phyloP scores from a whole-genome alignment of 768 basidiomycete species.

The Collybiopsis confluens region DNA sequence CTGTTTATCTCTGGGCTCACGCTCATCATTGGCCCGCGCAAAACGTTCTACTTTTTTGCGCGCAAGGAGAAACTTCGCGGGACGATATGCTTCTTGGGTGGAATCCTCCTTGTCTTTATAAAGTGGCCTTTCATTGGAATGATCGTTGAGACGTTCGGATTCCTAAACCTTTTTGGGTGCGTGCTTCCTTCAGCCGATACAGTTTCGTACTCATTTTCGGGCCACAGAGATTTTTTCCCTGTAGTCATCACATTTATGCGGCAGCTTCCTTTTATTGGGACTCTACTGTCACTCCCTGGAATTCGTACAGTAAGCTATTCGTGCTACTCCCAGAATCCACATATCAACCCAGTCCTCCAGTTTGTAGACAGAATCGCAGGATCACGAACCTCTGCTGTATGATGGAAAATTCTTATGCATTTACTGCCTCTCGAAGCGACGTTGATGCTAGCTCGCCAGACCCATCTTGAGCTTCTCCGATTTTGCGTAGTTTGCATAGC shows the following conservation, averaged over 20 bases:
- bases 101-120: slow-evolving; percentile 88
- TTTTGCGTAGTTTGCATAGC: no score
- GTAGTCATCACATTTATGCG: slow-evolving; percentile 96
- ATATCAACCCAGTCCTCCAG: no score
- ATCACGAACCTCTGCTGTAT: slow-evolving; percentile 72
- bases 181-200: slow-evolving; percentile 12
- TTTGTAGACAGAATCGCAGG: slow-evolving; percentile 77
- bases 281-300: slow-evolving; percentile 80
- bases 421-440: background rate
- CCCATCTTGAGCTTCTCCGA: no score
- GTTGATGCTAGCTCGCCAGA: no score
- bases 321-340: no score
- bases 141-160: slow-evolving; percentile 92
- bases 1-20: slow-evolving; percentile 93
- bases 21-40: slow-evolving; percentile 93
- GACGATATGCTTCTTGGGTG: slow-evolving; percentile 82
- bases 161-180: slow-evolving; percentile 96
- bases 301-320: slow-evolving; percentile 68
- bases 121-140: slow-evolving; percentile 96
- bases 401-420: slow-evolving; percentile 10
- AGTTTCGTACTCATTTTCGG: background rate
- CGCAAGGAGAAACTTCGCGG: slow-evolving; percentile 93
- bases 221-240: slow-evolving; percentile 92
- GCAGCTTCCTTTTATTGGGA: slow-evolving; percentile 90
- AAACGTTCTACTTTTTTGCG: slow-evolving; percentile 98